A percentile compares a stretch with the other conserved stretches of the same genome.
phyloP scores from a whole-genome alignment of 495 filamentous ascomycete genomes.

The Talaromyces nanjingensis region DNA sequence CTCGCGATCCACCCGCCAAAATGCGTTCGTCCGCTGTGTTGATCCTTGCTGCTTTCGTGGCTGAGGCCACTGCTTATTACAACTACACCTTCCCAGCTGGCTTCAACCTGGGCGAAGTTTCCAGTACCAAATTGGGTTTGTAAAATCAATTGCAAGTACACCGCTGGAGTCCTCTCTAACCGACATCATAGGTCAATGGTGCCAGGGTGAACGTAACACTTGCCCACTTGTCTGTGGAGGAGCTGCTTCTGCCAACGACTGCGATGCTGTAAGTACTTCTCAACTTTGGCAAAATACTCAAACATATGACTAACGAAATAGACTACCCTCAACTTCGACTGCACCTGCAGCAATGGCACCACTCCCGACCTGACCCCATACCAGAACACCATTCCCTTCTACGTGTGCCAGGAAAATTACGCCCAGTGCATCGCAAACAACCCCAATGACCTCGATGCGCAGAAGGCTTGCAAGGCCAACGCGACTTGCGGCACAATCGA shows the following conservation, averaged over 20 bases:
- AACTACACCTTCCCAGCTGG: conserved; percentile 31
- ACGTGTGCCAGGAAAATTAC: conserved; percentile 45
- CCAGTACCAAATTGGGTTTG: conserved; percentile 22
- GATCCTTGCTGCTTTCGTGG: conserved; percentile 28
- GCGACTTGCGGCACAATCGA: conserved; percentile 33
- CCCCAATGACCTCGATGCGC: conserved; percentile 24
- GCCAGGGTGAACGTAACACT: conserved; percentile 34
- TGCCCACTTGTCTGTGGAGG: conserved; percentile 42
- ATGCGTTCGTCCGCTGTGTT: conserved; percentile 26
- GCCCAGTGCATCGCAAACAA: conserved; percentile 42
- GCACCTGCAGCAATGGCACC: conserved; percentile 46
- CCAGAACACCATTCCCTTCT: conserved; percentile 49
- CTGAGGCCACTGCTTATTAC: conserved; percentile 18
- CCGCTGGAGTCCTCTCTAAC: conserved; percentile 8
- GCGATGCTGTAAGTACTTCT: conserved; percentile 32
- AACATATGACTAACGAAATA: conserved; percentile 9
- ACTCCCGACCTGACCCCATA: conserved; percentile 46
- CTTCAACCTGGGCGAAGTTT: conserved; percentile 31
- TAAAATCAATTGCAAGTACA: background rate
- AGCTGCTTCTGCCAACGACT: conserved; percentile 31
- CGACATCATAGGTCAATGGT: conserved; percentile 33
- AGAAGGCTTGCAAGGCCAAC: conserved; percentile 7
- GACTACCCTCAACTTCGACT: conserved; percentile 45
- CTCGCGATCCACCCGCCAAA: conserved; percentile 13
- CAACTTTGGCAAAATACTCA: conserved; percentile 8